Conservation (phyloP, 208 protist genomes). For the Crithidia acanthocephali region DNA sequence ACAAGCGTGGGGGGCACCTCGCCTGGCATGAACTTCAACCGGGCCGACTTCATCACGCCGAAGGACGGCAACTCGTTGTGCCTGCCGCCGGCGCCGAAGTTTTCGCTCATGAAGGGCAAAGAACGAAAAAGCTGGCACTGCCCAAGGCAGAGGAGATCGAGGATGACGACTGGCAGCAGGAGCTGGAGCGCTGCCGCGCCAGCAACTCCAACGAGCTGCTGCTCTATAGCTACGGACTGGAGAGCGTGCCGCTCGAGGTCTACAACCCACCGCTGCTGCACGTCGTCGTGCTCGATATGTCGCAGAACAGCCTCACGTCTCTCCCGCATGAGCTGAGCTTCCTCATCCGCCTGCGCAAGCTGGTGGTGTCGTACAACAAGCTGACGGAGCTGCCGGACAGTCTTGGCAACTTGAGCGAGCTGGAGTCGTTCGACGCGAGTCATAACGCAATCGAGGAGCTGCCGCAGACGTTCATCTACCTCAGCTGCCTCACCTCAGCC, state of each 20-base stretch:
- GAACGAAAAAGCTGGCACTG: slow-evolving; percentile 46
- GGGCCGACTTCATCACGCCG: slow-evolving; percentile 18
- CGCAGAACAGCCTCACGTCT: slow-evolving; percentile 67
- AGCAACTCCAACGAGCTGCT: slow-evolving; percentile 56
- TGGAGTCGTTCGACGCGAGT: slow-evolving; percentile 79
- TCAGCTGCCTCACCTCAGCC: slow-evolving; percentile 52
- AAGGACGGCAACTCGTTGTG: slow-evolving; percentile 21
- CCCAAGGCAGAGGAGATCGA: slow-evolving; percentile 79
- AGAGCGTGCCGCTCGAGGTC: slow-evolving; percentile 65
- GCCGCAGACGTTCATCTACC: slow-evolving; percentile 73
- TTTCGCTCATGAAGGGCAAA: slow-evolving; percentile 35
- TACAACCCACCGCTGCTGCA: slow-evolving; percentile 75
- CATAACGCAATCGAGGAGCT: slow-evolving; percentile 78
- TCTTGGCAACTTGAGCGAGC: slow-evolving; percentile 61
- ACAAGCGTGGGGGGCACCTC: neutral
- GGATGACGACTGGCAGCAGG: slow-evolving; percentile 71
- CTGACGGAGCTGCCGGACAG: slow-evolving; percentile 74
- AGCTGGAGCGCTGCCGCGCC: slow-evolving; percentile 66
- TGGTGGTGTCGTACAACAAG: slow-evolving; percentile 85
- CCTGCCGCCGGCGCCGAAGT: slow-evolving; percentile 24
- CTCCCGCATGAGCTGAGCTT: slow-evolving; percentile 81
- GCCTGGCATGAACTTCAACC: slow-evolving; percentile 14
- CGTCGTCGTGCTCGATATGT: slow-evolving; percentile 70
- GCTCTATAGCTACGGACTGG: slow-evolving; percentile 74
- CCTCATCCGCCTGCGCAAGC: slow-evolving; percentile 56